Evolutionary conservation across 2,329 filamentous ascomycete genomes (phyloP), one percentile per base, ranked within the genome.

Genomic region (Cordyceps farinosa): DNA sequence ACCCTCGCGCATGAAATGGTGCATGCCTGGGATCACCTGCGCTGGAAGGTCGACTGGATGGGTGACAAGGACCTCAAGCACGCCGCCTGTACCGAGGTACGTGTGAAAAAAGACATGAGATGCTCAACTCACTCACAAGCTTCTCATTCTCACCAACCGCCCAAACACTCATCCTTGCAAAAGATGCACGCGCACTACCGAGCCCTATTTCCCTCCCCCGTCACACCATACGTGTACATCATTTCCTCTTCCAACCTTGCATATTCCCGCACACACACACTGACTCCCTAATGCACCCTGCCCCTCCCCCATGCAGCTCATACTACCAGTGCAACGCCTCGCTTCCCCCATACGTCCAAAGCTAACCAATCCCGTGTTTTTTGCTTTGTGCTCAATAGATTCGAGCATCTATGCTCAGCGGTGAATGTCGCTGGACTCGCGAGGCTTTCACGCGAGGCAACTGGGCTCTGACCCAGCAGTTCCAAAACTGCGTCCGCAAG

Each of bases 1-100:
- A 97, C 93, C 11, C 80, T 99, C 71, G 89, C 93, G 34, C 95
- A 99, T 76, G 95, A 99, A 79, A 96, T 99, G 92, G 90, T 99
- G 60, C 95, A 99, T 75, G 93, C 93, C 1, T 98, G 92, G 82
- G 95, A 99, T 74, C 90, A 96, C 74, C 73, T 98, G 69, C 81
- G 94, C 67, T 99, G 92, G 81, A 95, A 97, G 77, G 87, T 97
- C 51, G 89, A 98, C 72, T 91, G 90, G 80, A 76, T 80, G n/a
- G 86, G 82, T 5, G 80, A 83, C 69, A 90, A 79, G 79, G 81
- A 92, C 74, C 74, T 99, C 76, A 87, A 88, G 74, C 95, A 99
- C 77, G 91, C 93, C 42, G 95, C 95, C 62, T 99, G 95, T 76
- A 90, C 93, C 62, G 95, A 99, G 87, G 91, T 94, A 77, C 66